phyloP scores from a whole-genome alignment of 192 early-diverging fungal genomes.

The Dissophora ornata region DNA sequence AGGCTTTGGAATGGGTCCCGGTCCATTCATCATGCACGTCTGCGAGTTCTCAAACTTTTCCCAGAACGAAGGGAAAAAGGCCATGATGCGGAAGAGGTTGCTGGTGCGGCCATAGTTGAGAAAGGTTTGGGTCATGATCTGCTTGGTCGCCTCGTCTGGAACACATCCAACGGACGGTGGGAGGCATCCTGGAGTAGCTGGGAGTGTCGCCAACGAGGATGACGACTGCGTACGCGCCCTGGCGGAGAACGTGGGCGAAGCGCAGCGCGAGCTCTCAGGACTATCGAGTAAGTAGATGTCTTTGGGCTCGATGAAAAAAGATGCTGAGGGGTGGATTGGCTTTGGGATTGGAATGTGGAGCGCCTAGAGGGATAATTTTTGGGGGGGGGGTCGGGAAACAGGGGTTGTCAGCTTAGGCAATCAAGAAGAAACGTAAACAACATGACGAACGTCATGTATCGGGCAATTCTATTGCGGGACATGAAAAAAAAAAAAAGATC shows the following conservation, averaged over 20 bases:
- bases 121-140: constrained; percentile 63
- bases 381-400: not conserved
- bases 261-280: constrained; percentile 31
- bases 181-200: constrained; percentile 14
- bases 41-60: constrained; percentile 60
- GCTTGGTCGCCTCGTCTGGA: constrained; percentile 60
- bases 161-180: constrained; percentile 56
- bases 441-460: not conserved
- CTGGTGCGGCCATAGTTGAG: constrained; percentile 59
- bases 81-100: constrained; percentile 62
- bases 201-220: constrained; percentile 58
- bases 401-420: too few species aligned
- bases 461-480: too few species aligned
- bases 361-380: constrained; percentile 22
- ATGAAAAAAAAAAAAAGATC: not conserved
- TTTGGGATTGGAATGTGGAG: constrained; percentile 58
- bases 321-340: constrained; percentile 61
- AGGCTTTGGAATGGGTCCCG: constrained; percentile 60
- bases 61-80: constrained; percentile 67
- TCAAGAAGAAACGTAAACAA: constrained; percentile 4
- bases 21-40: constrained; percentile 50
- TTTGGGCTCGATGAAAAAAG: constrained; percentile 61
- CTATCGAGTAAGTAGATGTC: constrained; percentile 66
- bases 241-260: constrained; percentile 35
- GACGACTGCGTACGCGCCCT: constrained; percentile 48